Percentiles rank a stretch among this genome's conserved stretches.
Conservation (phyloP, 2,329 filamentous ascomycete genomes). For the Monilinia fructigena region DNA sequence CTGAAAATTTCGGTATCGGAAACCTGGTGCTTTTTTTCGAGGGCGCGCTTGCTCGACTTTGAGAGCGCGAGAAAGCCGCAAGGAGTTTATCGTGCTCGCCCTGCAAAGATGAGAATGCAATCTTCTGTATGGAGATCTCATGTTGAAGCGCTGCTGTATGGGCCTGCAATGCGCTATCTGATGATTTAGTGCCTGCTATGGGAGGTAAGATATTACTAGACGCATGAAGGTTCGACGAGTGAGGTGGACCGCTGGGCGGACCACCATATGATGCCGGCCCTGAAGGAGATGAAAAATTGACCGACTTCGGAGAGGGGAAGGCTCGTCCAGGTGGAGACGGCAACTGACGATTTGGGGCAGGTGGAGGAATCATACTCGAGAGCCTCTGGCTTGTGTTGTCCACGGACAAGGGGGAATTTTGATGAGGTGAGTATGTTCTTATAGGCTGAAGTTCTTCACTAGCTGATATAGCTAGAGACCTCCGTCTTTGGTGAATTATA, state of each 20-base stretch:
- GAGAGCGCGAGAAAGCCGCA: conserved; percentile 51
- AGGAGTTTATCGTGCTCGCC: conserved; percentile 54
- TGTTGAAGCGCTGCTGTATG: conserved; percentile 47
- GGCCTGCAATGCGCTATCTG: conserved; percentile 36
- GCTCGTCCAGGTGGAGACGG: conserved; percentile 39
- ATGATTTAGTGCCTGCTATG: conserved; percentile 29
- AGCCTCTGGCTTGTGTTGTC: conserved; percentile 27
- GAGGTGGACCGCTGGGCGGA: conserved; percentile 27
- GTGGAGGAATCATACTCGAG: conserved; percentile 38
- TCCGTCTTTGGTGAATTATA: conserved; percentile 31
- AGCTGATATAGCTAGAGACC: conserved; percentile 25
- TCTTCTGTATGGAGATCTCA: conserved; percentile 53
- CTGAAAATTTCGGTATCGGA: conserved; percentile 52
- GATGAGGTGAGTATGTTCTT: conserved; percentile 31
- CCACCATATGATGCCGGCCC: conserved; percentile 30
- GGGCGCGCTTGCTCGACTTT: conserved; percentile 49
- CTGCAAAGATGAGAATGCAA: conserved; percentile 52
- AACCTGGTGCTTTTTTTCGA: conserved; percentile 52
- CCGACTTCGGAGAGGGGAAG: conserved; percentile 36
- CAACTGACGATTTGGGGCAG: conserved; percentile 36
- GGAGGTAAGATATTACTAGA: conserved; percentile 31
- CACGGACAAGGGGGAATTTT: conserved; percentile 19
- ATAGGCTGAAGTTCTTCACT: conserved; percentile 33
- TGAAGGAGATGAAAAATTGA: conserved; percentile 37
- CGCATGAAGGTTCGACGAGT: conserved; percentile 29